Conservation (phyloP, 2,329 filamentous ascomycete genomes). For the Ophiosphaerella herpotricha region DNA sequence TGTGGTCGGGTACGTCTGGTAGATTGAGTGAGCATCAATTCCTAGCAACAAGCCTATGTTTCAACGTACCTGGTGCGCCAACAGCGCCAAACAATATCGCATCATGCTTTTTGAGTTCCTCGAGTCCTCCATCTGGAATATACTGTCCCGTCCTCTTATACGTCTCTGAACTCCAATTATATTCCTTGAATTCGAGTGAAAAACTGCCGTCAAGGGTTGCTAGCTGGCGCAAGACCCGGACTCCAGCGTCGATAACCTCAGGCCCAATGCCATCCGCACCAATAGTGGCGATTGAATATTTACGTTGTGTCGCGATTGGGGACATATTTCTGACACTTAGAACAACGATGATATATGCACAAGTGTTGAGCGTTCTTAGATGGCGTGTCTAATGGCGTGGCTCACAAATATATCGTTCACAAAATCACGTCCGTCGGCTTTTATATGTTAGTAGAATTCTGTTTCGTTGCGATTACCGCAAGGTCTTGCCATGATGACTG, state of each 20-base stretch:
- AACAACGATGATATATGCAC: no score
- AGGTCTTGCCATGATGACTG: no score
- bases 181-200: constrained; percentile 63
- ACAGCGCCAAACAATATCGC: constrained; percentile 72
- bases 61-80: constrained; percentile 59
- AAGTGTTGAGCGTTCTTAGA: not conserved
- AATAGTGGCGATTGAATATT: constrained; percentile 52
- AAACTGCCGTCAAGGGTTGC: constrained; percentile 61
- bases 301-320: constrained; percentile 25
- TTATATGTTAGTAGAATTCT: not conserved
- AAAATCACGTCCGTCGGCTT: not conserved
- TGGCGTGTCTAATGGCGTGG: not conserved
- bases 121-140: constrained; percentile 64
- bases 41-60: no score
- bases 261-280: constrained; percentile 72
- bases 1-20: constrained; percentile 60
- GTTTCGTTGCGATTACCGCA: no score
- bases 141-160: constrained; percentile 70
- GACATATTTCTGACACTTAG: constrained; percentile 21
- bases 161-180: constrained; percentile 69
- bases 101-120: constrained; percentile 63
- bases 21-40: no score
- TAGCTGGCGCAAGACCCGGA: constrained; percentile 64
- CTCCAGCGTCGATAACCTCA: constrained; percentile 68
- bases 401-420: not conserved